These are phyloP conservation scores for Rheum nobile DNA, from an alignment of 148 eudicot species.

Conservation along the genomic window DNA sequence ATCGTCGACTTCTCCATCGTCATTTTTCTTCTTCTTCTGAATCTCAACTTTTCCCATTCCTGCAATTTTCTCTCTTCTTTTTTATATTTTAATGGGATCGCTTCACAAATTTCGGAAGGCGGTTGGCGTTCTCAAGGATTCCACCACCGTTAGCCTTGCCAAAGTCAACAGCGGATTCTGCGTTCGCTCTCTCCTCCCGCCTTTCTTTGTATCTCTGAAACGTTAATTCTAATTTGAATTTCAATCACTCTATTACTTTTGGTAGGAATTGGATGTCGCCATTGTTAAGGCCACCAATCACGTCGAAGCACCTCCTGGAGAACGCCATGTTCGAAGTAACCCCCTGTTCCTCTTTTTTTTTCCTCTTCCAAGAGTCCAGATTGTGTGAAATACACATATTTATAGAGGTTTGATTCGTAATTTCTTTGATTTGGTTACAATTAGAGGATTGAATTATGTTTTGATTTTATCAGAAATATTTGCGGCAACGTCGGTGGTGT, in stretches of 20 bases:
- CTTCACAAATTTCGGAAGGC: constrained; percentile 81
- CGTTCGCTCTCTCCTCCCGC: constrained; percentile 21
- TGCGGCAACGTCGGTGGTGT: constrained; percentile 57
- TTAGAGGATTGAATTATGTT: neutral
- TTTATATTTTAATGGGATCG: constrained; percentile 32
- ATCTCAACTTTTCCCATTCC: neutral
- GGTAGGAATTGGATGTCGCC: constrained; percentile 86
- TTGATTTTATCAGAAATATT: constrained; percentile 44
- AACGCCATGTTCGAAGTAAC: constrained; percentile 72
- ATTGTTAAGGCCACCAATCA: constrained; percentile 93
- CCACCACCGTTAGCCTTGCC: constrained; percentile 90
- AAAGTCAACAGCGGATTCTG: constrained; percentile 92
- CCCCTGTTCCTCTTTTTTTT: neutral
- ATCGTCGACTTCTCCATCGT: neutral
- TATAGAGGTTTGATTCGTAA: neutral
- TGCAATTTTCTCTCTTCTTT: constrained; percentile 9
- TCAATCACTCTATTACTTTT: neutral
- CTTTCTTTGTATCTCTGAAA: neutral
- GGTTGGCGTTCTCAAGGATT: constrained; percentile 84
- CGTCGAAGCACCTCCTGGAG: constrained; percentile 82
- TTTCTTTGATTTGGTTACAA: neutral
- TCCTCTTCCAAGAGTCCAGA: neutral
- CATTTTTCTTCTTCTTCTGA: neutral
- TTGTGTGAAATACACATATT: neutral
- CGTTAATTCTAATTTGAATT: neutral